Evolutionary conservation across 768 basidiomycete species (phyloP).

Genomic region (Mycena vulgaris): DNA sequence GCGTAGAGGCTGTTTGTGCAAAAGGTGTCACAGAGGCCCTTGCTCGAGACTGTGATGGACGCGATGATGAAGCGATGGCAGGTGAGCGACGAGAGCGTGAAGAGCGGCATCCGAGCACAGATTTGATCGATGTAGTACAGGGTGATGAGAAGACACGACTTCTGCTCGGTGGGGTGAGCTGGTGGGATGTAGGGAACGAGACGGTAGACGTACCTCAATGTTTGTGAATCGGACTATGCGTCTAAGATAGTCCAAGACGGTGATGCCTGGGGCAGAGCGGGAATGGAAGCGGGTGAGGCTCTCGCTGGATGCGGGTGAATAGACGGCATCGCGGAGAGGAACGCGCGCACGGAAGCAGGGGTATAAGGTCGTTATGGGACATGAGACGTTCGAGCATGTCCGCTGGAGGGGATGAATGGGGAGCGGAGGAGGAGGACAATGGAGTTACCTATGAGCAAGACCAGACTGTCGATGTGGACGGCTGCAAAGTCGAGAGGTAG

Average conservation of each 20-base stretch:
- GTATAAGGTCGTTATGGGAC: conserved; percentile 96
- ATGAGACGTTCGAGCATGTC: conserved; percentile 98
- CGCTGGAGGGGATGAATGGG: conserved; percentile 64
- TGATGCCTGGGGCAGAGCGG: conserved; percentile 89
- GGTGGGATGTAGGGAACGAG: conserved; percentile 23
- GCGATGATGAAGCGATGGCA: conserved; percentile 98
- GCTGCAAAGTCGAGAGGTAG: conserved; percentile 90
- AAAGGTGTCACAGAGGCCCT: conserved; percentile 96
- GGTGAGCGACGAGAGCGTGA: conserved; percentile 95
- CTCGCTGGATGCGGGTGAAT: conserved; percentile 67
- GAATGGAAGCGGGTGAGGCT: conserved; percentile 97
- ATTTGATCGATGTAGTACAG: conserved; percentile 96
- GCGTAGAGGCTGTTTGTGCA: conserved; percentile 97
- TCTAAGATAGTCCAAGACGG: conserved; percentile 91
- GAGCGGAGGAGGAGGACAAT: conserved; percentile 38
- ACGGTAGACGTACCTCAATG: conserved; percentile 79
- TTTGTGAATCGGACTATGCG: conserved; percentile 97
- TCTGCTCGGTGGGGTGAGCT: conserved; percentile 58
- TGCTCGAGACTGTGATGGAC: conserved; percentile 92
- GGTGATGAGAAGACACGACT: conserved; percentile 84
- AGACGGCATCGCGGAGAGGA: conserved; percentile 12
- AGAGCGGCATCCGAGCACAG: conserved; percentile 87
- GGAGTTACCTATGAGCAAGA: conserved; percentile 87
- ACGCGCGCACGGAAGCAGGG: conserved; percentile 81
- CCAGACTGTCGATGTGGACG: conserved; percentile 85